Percentiles rank a stretch among this genome's conserved stretches.
Evolutionary conservation across 768 basidiomycete genomes (phyloP).

Genomic region (Cystofilobasidium bisporidii): DNA sequence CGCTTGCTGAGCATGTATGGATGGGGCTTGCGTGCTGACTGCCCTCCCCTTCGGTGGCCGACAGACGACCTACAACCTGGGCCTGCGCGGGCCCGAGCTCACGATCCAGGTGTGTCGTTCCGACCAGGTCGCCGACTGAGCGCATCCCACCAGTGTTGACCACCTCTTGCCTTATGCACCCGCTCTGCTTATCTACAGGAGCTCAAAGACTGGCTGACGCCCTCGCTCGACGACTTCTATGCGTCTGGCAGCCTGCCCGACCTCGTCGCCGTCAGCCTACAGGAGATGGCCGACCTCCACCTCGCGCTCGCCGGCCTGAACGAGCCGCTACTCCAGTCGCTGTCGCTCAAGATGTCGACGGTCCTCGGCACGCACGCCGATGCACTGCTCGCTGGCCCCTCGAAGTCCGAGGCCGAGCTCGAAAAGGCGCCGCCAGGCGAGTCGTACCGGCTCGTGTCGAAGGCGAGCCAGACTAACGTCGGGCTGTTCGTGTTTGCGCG

Average conservation of each 20-base stretch:
- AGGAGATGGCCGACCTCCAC: slow-evolving; percentile 83
- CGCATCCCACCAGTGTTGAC: too few relatives aligned
- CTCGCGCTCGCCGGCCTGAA: slow-evolving; percentile 65
- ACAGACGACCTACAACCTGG: slow-evolving; percentile 7
- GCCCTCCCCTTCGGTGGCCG: not conserved
- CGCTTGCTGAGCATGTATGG: too few relatives aligned
- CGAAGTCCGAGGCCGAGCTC: slow-evolving; percentile 30
- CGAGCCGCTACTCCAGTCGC: slow-evolving; percentile 50
- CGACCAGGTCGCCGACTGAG: too few relatives aligned
- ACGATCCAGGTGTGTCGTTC: not conserved
- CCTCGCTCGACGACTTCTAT: not conserved
- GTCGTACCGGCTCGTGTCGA: slow-evolving; percentile 65
- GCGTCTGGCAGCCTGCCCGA: slow-evolving; percentile 47
- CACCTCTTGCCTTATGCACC: not conserved
- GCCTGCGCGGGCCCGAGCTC: slow-evolving; percentile 6
- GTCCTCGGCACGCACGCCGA: slow-evolving; percentile 36
- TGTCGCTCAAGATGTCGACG: slow-evolving; percentile 29
- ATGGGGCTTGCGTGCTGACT: not conserved
- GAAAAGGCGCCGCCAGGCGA: slow-evolving; percentile 42
- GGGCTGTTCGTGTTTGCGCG: slow-evolving; percentile 78
- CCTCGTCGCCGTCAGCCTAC: slow-evolving; percentile 82
- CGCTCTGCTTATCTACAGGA: not conserved
- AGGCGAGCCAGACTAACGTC: slow-evolving; percentile 74
- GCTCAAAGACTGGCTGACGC: not conserved
- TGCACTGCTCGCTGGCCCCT: slow-evolving; percentile 28